Conservation (phyloP, 2,329 filamentous ascomycete genomes). For the Eurotiales sp. region DNA sequence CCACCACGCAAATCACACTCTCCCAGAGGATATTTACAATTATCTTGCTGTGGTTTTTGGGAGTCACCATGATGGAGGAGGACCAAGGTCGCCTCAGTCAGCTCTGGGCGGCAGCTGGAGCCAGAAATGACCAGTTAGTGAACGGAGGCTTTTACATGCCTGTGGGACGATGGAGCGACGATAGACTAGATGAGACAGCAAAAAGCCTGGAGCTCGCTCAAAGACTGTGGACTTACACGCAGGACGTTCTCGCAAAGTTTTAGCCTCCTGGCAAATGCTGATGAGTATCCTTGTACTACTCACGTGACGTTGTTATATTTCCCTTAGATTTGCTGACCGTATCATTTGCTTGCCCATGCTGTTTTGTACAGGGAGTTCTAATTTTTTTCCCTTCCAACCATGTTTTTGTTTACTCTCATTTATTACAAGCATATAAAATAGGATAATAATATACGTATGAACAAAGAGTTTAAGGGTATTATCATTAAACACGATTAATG, state of each 20-base stretch:
- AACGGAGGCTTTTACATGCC: constrained; percentile 30
- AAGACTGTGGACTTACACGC: constrained; percentile 6
- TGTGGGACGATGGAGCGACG: constrained; percentile 23
- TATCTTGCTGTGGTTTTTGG: constrained; percentile 10
- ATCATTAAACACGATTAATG: too few species aligned
- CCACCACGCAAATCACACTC: constrained; percentile 19
- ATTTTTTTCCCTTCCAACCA: too few species aligned
- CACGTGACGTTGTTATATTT: too few species aligned
- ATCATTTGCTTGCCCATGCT: too few species aligned
- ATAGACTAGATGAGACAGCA: constrained; percentile 8
- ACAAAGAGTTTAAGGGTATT: too few species aligned
- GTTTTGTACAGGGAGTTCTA: too few species aligned
- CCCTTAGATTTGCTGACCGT: too few species aligned
- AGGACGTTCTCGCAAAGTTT: constrained; percentile 5
- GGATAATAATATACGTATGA: too few species aligned
- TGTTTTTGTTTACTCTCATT: too few species aligned
- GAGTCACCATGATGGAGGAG: constrained; percentile 20
- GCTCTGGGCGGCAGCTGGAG: constrained; percentile 29
- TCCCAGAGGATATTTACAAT: not conserved
- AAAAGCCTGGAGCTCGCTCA: not conserved
- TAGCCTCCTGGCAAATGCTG: too few species aligned
- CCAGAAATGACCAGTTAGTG: constrained; percentile 21
- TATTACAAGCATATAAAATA: too few species aligned
- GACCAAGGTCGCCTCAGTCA: constrained; percentile 23
- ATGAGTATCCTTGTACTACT: too few species aligned